These are phyloP conservation scores for Nannochloropsis salina DNA, from an alignment of 108 stramenopile species.

Conservation along the genomic window DNA sequence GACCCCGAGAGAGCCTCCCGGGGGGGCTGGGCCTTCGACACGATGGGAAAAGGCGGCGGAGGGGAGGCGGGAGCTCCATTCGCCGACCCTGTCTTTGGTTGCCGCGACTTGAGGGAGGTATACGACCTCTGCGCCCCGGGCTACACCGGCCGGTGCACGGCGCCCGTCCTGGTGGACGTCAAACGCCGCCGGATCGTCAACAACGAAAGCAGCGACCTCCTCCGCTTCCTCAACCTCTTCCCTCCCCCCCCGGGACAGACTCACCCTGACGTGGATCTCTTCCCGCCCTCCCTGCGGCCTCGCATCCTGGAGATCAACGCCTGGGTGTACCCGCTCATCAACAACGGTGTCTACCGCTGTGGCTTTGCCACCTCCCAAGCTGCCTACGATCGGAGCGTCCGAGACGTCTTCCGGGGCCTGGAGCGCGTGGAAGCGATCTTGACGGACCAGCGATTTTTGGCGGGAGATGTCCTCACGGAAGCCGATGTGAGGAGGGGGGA, in stretches of 20 bases:
- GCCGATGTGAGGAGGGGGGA: constrained; percentile 36
- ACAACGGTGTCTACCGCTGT: constrained; percentile 60
- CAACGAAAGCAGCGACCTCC: constrained; percentile 55
- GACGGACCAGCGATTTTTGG: constrained; percentile 38
- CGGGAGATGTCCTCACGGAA: constrained; percentile 53
- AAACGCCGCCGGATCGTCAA: constrained; percentile 66
- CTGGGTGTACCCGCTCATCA: constrained; percentile 43
- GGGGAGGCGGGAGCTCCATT: background rate
- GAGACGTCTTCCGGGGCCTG: constrained; percentile 48
- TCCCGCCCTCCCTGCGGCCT: background rate
- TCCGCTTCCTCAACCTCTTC: constrained; percentile 24
- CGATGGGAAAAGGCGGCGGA: background rate
- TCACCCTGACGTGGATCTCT: background rate
- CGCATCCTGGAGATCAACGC: background rate
- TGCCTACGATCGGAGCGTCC: constrained; percentile 43
- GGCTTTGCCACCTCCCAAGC: constrained; percentile 53
- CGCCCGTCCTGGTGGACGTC: constrained; percentile 73
- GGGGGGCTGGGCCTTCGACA: constrained; percentile 43
- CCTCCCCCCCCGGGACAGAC: background rate
- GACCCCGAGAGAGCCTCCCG: constrained; percentile 37
- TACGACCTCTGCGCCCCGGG: constrained; percentile 40
- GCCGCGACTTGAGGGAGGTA: constrained; percentile 36
- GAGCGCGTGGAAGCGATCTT: constrained; percentile 48
- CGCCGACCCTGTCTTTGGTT: constrained; percentile 35
- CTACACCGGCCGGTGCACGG: constrained; percentile 72